A percentile compares a stretch with the other conserved stretches of the same genome.
Evolutionary conservation across 2,329 filamentous ascomycete species (phyloP).

Genomic region (Hypoxylon sp.): DNA sequence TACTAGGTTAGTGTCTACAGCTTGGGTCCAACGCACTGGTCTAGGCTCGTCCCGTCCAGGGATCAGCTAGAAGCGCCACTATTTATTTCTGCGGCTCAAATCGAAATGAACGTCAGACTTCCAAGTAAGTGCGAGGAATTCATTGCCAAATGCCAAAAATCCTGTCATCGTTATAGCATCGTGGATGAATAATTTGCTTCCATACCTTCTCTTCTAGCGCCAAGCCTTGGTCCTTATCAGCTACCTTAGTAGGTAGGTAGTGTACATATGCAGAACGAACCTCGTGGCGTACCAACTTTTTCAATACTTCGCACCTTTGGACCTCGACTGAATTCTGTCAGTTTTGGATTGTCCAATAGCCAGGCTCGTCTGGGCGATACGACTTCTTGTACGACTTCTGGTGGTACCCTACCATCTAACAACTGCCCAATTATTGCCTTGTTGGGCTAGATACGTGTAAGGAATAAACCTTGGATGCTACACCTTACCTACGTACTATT

Average conservation of each 20-base stretch:
- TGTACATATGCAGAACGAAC: neutral
- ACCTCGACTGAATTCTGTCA: slow-evolving; percentile 6
- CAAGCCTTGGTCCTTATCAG: neutral
- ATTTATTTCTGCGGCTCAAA: slow-evolving; percentile 16
- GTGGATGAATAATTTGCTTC: neutral
- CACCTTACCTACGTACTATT: too few relatives aligned
- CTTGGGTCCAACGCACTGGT: neutral
- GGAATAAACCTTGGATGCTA: too few relatives aligned
- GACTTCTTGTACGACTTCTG: neutral
- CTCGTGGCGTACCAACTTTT: slow-evolving; percentile 9
- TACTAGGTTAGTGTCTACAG: too few relatives aligned
- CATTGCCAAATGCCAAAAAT: neutral
- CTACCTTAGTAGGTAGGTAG: too few relatives aligned
- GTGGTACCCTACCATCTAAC: neutral
- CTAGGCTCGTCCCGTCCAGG: neutral
- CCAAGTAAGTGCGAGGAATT: too few relatives aligned
- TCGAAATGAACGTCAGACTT: neutral
- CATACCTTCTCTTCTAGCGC: neutral
- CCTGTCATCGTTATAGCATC: too few relatives aligned
- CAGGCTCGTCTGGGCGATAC: neutral
- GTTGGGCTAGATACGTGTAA: slow-evolving; percentile 20
- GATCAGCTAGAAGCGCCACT: neutral
- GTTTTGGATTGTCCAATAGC: slow-evolving; percentile 8
- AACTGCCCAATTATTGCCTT: slow-evolving; percentile 1
- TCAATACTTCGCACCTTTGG: neutral